Conservation (phyloP, 495 filamentous ascomycete species). For the Aspergillus haitiensis region DNA sequence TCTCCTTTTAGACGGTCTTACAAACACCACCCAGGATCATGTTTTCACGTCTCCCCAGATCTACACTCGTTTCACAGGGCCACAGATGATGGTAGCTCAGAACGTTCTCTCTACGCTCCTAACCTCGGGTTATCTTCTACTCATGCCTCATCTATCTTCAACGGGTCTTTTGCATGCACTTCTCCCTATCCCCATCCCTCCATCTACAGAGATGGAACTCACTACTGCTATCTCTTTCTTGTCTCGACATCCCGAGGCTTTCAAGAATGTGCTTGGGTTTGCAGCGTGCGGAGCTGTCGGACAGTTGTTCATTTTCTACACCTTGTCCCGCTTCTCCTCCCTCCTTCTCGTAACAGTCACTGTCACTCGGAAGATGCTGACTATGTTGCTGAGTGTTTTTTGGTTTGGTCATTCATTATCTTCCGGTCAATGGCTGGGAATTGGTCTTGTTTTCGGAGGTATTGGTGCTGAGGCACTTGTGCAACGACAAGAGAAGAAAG, state of each 20-base stretch:
- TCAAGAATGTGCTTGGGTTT: conserved; percentile 84
- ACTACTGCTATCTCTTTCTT: conserved; percentile 78
- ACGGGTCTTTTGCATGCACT: conserved; percentile 65
- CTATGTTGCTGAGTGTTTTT: conserved; percentile 93
- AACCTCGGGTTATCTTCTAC: conserved; percentile 70
- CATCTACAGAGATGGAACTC: conserved; percentile 64
- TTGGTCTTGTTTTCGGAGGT: conserved; percentile 89
- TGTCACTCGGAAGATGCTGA: conserved; percentile 97
- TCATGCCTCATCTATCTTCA: conserved; percentile 73
- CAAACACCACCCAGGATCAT: conserved; percentile 94
- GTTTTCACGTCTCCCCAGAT: conserved; percentile 66
- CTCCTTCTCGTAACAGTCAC: conserved; percentile 94
- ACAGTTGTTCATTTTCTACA: conserved; percentile 98
- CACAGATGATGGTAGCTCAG: conserved; percentile 99
- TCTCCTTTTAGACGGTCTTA: conserved; percentile 91
- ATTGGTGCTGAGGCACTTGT: conserved; percentile 88
- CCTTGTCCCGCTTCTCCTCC: conserved; percentile 85
- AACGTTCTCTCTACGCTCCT: conserved; percentile 78
- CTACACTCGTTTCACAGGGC: conserved; percentile 76
- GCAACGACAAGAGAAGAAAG: conserved; percentile 76
- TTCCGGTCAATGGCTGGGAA: conserved; percentile 86
- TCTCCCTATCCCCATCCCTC: conserved; percentile 59
- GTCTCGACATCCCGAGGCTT: conserved; percentile 69
- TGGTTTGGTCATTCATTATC: conserved; percentile 89
- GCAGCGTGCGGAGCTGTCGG: conserved; percentile 90